phyloP scores from a whole-genome alignment of 2,329 filamentous ascomycete genomes.

The Biscogniauxia mediterranea region DNA sequence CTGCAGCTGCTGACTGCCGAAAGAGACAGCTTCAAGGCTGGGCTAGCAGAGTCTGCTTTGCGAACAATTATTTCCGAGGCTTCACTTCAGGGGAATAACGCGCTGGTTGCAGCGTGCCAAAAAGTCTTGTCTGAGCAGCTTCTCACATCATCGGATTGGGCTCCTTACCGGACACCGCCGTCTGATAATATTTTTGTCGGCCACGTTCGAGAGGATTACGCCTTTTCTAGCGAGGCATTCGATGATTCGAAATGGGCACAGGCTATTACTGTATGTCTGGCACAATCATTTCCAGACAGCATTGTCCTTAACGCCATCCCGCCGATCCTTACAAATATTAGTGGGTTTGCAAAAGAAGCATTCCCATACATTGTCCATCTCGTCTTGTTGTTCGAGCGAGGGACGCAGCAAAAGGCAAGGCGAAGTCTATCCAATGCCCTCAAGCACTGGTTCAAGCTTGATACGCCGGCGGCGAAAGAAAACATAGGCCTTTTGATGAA shows the following conservation, averaged over 20 bases:
- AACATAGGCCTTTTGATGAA: conserved; percentile 74
- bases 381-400: conserved; percentile 67
- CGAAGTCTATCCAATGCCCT: conserved; percentile 64
- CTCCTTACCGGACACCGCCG: conserved; percentile 51
- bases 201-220: conserved; percentile 26
- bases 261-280: conserved; percentile 60
- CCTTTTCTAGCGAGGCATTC: conserved; percentile 41
- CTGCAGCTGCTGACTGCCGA: conserved; percentile 61
- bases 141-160: conserved; percentile 56
- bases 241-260: conserved; percentile 57
- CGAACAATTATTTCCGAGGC: conserved; percentile 57
- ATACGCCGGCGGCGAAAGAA: conserved; percentile 46
- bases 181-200: conserved; percentile 44
- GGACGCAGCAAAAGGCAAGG: conserved; percentile 58
- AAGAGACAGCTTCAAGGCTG: conserved; percentile 53
- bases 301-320: conserved; percentile 68
- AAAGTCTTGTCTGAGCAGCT: conserved; percentile 52
- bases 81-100: conserved; percentile 44
- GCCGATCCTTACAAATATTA: conserved; percentile 63
- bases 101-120: conserved; percentile 49
- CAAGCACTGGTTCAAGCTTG: conserved; percentile 59
- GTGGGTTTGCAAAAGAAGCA: conserved; percentile 68
- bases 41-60: conserved; percentile 60
- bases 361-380: conserved; percentile 87
- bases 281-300: conserved; percentile 57